Percentiles rank a stretch among this genome's conserved stretches.
phyloP scores from a whole-genome alignment of 371 early-diverging fungal species.

The Racocetra persica region DNA sequence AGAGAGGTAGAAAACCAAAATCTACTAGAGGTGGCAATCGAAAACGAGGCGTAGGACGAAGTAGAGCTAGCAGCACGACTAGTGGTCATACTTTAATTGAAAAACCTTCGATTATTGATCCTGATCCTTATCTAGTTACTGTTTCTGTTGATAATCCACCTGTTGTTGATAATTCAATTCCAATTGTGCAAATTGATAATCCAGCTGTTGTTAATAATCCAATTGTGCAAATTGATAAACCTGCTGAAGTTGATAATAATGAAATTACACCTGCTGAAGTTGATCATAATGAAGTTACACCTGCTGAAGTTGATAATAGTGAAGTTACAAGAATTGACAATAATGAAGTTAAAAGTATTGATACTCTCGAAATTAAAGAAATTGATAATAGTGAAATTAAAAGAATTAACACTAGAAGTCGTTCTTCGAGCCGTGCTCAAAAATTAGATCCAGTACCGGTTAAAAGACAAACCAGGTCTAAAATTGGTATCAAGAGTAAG shows the following conservation, averaged over 20 bases:
- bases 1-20: background rate
- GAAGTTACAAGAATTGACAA: background rate
- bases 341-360: background rate
- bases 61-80: background rate
- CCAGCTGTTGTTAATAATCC: no score
- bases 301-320: background rate
- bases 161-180: no score
- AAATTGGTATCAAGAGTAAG: no score
- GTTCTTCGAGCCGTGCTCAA: no score
- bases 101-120: background rate
- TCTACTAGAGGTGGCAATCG: background rate
- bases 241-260: background rate
- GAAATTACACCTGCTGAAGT: no score
- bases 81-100: background rate
- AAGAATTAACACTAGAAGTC: no score
- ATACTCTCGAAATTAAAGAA: background rate
- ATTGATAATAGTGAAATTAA: no score
- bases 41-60: background rate
- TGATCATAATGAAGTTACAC: no score
- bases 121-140: background rate
- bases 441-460: no score
- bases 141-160: no score
- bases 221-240: background rate
- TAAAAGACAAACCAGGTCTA: no score
- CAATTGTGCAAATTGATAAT: no score